Percentiles rank a stretch among this genome's conserved stretches.
phyloP scores from a whole-genome alignment of 345 rosid species.

The Corchorus capsularis region DNA sequence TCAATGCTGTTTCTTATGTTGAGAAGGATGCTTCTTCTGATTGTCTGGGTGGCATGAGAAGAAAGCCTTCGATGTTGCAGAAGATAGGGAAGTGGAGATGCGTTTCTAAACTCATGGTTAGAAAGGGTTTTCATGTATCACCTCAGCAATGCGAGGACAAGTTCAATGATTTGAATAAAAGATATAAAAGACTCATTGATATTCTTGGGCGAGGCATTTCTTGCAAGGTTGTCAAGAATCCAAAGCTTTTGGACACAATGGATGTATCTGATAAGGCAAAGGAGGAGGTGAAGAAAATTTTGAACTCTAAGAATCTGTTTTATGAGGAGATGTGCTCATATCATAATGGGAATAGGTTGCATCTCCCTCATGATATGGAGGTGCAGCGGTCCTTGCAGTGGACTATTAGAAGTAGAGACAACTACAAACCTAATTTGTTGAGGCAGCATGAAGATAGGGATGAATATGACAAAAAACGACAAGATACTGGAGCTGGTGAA shows the following conservation, averaged over 20 bases:
- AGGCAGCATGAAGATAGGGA: background rate
- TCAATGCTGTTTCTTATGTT: conserved; percentile 29
- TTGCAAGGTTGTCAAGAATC: conserved; percentile 31
- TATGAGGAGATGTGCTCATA: conserved; percentile 31
- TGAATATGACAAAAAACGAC: conserved; percentile 13
- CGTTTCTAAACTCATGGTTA: conserved; percentile 26
- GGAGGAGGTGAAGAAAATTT: conserved; percentile 30
- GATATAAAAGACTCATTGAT: conserved; percentile 30
- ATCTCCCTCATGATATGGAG: conserved; percentile 23
- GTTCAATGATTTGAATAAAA: conserved; percentile 32
- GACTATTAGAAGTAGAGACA: background rate
- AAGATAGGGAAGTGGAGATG: conserved; percentile 37
- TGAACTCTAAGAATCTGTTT: conserved; percentile 31
- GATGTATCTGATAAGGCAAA: conserved; percentile 19
- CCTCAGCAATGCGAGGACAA: conserved; percentile 42
- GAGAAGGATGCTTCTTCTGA: conserved; percentile 20
- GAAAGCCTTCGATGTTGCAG: conserved; percentile 3
- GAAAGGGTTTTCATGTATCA: conserved; percentile 30
- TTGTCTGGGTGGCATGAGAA: conserved; percentile 11
- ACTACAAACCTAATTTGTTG: conserved; percentile 2
- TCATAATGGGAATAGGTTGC: conserved; percentile 29
- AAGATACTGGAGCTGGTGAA: conserved; percentile 12
- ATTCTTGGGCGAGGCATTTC: conserved; percentile 29
- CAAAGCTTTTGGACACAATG: conserved; percentile 23
- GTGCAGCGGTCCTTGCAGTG: conserved; percentile 24